A percentile compares a stretch with the other conserved stretches of the same genome.
These are phyloP conservation scores for Xylaria polymorpha DNA, from an alignment of 2,329 filamentous ascomycete species.

Conservation along the genomic window DNA sequence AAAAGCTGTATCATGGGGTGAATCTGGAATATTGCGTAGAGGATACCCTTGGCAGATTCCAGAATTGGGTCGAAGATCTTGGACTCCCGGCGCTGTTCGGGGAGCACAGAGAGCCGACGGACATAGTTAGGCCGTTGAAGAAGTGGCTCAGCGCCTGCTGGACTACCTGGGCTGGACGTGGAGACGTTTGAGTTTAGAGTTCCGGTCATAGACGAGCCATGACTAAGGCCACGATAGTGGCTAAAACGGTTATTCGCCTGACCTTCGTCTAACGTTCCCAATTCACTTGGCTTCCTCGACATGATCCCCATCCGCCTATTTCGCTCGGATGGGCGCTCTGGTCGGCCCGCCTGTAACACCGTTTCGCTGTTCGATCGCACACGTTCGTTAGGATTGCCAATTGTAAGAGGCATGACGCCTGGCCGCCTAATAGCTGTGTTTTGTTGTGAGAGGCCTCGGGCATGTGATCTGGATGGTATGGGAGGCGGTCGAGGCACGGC, in stretches of 20 bases:
- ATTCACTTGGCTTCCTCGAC: conserved; percentile 68
- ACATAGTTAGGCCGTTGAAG: conserved; percentile 72
- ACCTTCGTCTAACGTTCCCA: conserved; percentile 71
- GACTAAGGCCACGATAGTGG: conserved; percentile 73
- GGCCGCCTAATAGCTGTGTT: conserved; percentile 74
- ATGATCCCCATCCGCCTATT: conserved; percentile 73
- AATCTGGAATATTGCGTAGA: conserved; percentile 75
- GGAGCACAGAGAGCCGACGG: conserved; percentile 70
- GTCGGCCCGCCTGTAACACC: conserved; percentile 60
- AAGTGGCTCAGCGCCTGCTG: conserved; percentile 62
- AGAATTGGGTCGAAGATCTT: conserved; percentile 70
- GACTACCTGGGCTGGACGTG: conserved; percentile 67
- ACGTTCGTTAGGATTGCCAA: conserved; percentile 76
- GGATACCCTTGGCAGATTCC: conserved; percentile 73
- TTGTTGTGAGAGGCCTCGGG: conserved; percentile 78
- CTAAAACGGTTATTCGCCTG: conserved; percentile 73
- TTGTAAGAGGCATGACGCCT: conserved; percentile 75
- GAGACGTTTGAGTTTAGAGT: conserved; percentile 52
- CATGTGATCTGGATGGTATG: conserved; percentile 84
- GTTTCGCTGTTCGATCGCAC: conserved; percentile 74
- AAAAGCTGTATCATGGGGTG: conserved; percentile 75
- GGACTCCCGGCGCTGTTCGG: conserved; percentile 72
- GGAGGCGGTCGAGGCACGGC: conserved; percentile 75
- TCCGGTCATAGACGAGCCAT: conserved; percentile 75
- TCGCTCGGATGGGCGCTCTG: conserved; percentile 65